A percentile compares a stretch with the other conserved stretches of the same genome.
Evolutionary conservation across 192 early-diverging fungal genomes (phyloP).

Genomic region (Linnemannia elongata): DNA sequence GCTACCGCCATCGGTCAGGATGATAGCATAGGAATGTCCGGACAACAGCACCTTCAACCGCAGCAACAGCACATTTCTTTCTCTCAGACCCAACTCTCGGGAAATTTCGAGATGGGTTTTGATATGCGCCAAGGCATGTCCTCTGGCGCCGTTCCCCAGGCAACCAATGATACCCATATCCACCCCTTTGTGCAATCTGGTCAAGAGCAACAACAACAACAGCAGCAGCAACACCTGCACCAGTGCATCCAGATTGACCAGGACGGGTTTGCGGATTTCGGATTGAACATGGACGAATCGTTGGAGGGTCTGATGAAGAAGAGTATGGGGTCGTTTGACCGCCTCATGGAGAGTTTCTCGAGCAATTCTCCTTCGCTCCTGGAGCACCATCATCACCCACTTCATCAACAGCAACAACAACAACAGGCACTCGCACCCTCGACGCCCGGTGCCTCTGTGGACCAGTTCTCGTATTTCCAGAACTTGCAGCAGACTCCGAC

Average conservation of each 20-base stretch:
- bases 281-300: slow-evolving; percentile 29
- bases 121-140: not conserved
- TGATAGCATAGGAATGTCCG: not conserved
- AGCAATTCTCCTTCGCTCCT: not conserved
- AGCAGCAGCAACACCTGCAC: slow-evolving; percentile 8
- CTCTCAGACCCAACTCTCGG: not conserved
- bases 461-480: slow-evolving; percentile 18
- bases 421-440: not conserved
- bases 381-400: slow-evolving; percentile 3
- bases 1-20: not conserved
- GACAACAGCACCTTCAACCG: not conserved
- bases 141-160: not conserved
- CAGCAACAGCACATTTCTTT: slow-evolving; percentile 2
- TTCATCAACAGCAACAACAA: slow-evolving; percentile 9
- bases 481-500: not conserved
- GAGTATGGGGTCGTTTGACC: slow-evolving; percentile 29
- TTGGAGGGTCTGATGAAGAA: slow-evolving; percentile 41
- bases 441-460: not conserved
- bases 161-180: not conserved
- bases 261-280: slow-evolving; percentile 14
- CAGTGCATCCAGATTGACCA: not conserved
- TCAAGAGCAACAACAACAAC: slow-evolving; percentile 17
- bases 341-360: not conserved
- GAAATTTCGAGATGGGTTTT: not conserved
- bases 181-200: not conserved